These are phyloP conservation scores for Thelephora aurantiotincta DNA, from an alignment of 768 basidiomycete genomes.

Conservation along the genomic window DNA sequence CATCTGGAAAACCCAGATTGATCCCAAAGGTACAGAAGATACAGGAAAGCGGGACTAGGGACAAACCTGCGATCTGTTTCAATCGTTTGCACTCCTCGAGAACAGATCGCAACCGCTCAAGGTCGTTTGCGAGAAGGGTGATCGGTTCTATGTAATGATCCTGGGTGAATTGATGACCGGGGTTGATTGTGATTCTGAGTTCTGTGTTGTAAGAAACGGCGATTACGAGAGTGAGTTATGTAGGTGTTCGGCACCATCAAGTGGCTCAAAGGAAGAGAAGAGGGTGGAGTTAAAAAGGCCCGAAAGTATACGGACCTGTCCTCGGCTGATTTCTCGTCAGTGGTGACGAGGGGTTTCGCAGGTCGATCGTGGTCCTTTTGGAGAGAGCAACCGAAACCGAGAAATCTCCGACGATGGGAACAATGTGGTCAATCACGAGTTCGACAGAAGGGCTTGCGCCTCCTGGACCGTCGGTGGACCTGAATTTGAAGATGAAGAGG, in stretches of 20 bases:
- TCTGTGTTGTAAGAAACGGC: conserved; percentile 19
- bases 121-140: conserved; percentile 32
- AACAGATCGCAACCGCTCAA: conserved; percentile 29
- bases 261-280: not conserved
- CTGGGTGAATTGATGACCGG: conserved; percentile 21
- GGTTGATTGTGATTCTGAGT: conserved; percentile 37
- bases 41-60: not conserved
- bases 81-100: conserved; percentile 44
- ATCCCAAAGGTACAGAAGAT: no score
- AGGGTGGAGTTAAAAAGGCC: not conserved
- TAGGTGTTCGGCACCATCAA: not conserved
- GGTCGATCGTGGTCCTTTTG: conserved; percentile 23
- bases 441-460: conserved; percentile 10
- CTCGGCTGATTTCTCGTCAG: conserved; percentile 19
- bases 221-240: not conserved
- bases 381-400: conserved; percentile 44
- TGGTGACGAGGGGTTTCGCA: conserved; percentile 14
- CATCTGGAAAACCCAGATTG: no score
- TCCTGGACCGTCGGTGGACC: conserved; percentile 9
- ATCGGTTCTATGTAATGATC: conserved; percentile 17
- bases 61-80: conserved; percentile 32
- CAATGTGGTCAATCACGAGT: conserved; percentile 32
- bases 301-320: conserved; percentile 22
- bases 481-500: conserved; percentile 34
- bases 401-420: conserved; percentile 45